phyloP scores from a whole-genome alignment of 1,139 yeast species.

The Debaryomyces coudertii region DNA sequence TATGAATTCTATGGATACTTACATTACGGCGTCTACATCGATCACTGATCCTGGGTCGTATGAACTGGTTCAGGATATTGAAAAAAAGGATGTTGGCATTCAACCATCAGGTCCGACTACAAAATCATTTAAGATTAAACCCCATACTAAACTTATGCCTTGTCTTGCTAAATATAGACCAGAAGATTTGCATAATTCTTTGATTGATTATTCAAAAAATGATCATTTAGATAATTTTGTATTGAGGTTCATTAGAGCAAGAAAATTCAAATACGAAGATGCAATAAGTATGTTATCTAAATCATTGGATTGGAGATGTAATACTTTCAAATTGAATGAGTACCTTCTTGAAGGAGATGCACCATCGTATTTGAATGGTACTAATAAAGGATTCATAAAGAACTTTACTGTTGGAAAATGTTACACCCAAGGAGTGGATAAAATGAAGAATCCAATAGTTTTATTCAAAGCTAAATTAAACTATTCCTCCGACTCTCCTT shows the following conservation, averaged over 20 bases:
- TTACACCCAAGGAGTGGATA: constrained; percentile 45
- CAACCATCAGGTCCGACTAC: background rate
- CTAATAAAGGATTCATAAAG: constrained; percentile 40
- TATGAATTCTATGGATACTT: constrained; percentile 34
- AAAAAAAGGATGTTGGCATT: background rate
- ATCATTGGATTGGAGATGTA: constrained; percentile 43
- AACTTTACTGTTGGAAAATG: constrained; percentile 44
- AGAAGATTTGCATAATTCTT: constrained; percentile 29
- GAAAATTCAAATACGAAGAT: constrained; percentile 41
- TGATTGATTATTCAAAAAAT: constrained; percentile 27
- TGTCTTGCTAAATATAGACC: constrained; percentile 28
- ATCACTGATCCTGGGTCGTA: constrained; percentile 27
- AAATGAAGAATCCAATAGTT: constrained; percentile 40
- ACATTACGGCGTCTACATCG: constrained; percentile 42
- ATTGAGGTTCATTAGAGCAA: constrained; percentile 45
- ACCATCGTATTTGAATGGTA: constrained; percentile 34
- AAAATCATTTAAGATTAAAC: background rate
- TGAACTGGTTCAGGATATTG: background rate
- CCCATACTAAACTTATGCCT: constrained; percentile 17
- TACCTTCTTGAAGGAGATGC: constrained; percentile 47
- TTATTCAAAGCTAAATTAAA: constrained; percentile 46
- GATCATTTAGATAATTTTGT: constrained; percentile 41
- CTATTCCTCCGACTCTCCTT: constrained; percentile 43
- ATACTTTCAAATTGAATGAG: constrained; percentile 31
- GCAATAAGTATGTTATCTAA: constrained; percentile 39